A percentile compares a stretch with the other conserved stretches of the same genome.
phyloP scores from a whole-genome alignment of 1,284 basidiomycete species.

The Apiotrichum sp. region DNA sequence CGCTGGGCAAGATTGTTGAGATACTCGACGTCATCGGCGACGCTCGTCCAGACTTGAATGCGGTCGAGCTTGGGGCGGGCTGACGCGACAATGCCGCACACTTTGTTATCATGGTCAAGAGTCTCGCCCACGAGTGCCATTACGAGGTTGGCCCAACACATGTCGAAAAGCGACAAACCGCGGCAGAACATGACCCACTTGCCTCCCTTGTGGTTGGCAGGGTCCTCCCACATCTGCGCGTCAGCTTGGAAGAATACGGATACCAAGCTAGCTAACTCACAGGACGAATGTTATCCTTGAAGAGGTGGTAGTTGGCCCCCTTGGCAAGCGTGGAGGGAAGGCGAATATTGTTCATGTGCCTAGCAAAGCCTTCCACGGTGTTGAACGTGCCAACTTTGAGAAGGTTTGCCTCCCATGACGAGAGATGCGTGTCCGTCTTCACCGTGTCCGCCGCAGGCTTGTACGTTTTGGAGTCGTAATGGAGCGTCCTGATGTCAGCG shows the following conservation, averaged over 20 bases:
- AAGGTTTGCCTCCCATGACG: conserved; percentile 58
- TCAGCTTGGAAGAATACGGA: background rate
- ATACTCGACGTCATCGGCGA: conserved; percentile 72
- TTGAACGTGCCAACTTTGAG: conserved; percentile 71
- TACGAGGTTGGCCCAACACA: conserved; percentile 82
- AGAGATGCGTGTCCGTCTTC: conserved; percentile 19
- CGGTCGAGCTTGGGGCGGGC: conserved; percentile 78
- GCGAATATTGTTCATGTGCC: conserved; percentile 92
- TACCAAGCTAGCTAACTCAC: conserved; percentile 18
- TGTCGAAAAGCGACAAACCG: conserved; percentile 61
- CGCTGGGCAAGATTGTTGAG: conserved; percentile 71
- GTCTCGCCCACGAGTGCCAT: conserved; percentile 88
- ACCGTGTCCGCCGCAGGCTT: conserved; percentile 53
- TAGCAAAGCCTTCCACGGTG: conserved; percentile 80
- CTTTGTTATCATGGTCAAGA: conserved; percentile 71
- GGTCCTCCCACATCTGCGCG: conserved; percentile 88
- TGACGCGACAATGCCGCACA: conserved; percentile 86
- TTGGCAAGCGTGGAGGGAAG: conserved; percentile 78
- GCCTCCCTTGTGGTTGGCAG: conserved; percentile 80
- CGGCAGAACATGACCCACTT: conserved; percentile 94
- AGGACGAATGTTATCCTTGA: conserved; percentile 57
- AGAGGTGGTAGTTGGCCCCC: conserved; percentile 88
- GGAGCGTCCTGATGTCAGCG: conserved; percentile 64
- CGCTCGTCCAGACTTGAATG: conserved; percentile 81
- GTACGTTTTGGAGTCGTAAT: conserved; percentile 76